Base-by-base conservation (phyloP, 2,329 filamentous ascomycete species). In the Parasarocladium wereldwijsianum region DNA sequence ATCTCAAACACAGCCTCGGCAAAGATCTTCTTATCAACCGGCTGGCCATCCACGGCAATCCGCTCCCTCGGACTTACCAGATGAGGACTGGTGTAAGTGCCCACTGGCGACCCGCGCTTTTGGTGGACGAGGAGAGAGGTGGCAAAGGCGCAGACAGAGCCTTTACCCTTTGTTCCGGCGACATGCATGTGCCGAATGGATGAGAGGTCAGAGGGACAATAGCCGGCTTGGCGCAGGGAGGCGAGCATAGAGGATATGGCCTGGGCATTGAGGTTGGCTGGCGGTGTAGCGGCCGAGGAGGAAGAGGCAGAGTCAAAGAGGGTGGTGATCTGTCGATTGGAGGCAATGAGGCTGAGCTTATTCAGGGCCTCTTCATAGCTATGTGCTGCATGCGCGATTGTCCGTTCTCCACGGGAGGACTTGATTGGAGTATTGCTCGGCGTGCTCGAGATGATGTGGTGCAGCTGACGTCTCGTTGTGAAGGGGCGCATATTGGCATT, bases 101-200 rank as follows among this genome's bases (percentile, higher is more conserved):
- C 85, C 16, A 90, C 51, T 10, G 15, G 19, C 13, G 13, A 8
- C 3, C 23, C 23, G 16, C 32, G 51, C 25, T 57, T 52, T 34
- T 43, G 58, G 4, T 63, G 57, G n/a, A 93, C 61, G 14, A 30
- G 28, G 38, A 93, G 81, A 3, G 76, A 76, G 10, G 84, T 83
- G 13, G 84, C 69, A 49, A 86, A 87, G 8, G 86, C 79, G 39
- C 80, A 83, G 1, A 84, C 85, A 3, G 82, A 90, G 23, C 86
- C 86, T 52, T 94, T 96, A 36, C 87, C 87, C 51, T 94, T 96
- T 4, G 86, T 94, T 9, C 87, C 87, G 1, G 87, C 82, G 26
- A 96, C 74, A 49, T 96, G 87, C 36, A 96, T 72, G 40, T 64
- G 65, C 11, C 52, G 54, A 30, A 67, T 51, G 4, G 44, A 39